Evolutionary conservation across 2,329 filamentous ascomycete species (phyloP), one percentile per base, ranked within the genome.

Genomic region (Fusarium goolgardi): DNA sequence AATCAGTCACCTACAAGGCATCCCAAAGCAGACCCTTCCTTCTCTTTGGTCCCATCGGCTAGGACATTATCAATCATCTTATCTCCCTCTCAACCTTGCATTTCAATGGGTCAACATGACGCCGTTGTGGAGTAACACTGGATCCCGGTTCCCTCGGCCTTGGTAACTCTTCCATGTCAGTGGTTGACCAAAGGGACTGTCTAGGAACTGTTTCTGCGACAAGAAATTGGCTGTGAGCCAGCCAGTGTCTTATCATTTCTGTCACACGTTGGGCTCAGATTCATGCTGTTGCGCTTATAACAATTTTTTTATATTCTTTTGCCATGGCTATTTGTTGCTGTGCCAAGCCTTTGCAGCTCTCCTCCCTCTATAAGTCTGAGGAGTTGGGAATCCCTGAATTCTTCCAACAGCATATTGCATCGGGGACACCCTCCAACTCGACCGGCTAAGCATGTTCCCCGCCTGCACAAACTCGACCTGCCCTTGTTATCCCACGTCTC

Each of bases 51-150:
- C 52, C 23, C n/a, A 16, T 59, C 37, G 41, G 23, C 60, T 39
- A 29, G 21, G 35, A 49, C 20, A 39, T 27, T 44, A 27, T 47
- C 53, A 41, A 43, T 29, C 29, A 25, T 50, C 46, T 37, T 29
- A 51, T 54, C 46, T 40, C 46, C 53, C 58, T 55, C 44, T 13
- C 18, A 65, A 67, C 65, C 62, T 70, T 67, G 63, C 58, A 51
- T 47, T 55, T 70, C 39, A 46, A 62, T 70, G 66, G 66, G 58
- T 58, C 62, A 43, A 47, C 31, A 70, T 63, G 66, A 70, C 66
- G 62, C 62, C 25, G 66, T 27, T 70, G 66, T 69, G 66, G 66
- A 67, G 66, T 37, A 59, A 43, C 43, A 58, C 66, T 70, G 66
- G 66, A 67, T 52, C 66, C 57, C 40, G 59, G 66, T 50, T 45